A percentile compares a stretch with the other conserved stretches of the same genome.
Conservation (phyloP, 192 early-diverging fungal species). For the Coemansia sp. region DNA sequence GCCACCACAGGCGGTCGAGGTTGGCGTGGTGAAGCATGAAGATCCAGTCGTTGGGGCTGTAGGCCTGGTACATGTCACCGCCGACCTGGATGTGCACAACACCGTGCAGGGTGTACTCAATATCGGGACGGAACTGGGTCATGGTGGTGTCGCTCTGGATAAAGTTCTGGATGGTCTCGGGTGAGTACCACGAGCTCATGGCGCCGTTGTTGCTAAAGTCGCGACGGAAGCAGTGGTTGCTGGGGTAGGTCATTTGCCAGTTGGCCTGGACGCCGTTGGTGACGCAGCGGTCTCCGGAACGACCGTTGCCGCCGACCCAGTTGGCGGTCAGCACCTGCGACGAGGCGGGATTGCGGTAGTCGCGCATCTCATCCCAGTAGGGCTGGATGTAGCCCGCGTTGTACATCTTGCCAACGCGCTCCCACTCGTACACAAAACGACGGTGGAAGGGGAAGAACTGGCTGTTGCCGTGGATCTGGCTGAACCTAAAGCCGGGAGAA, state of each 20-base stretch:
- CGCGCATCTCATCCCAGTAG: conserved; percentile 58
- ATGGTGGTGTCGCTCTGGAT: conserved; percentile 39
- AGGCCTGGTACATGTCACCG: conserved; percentile 53
- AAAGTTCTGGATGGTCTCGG: conserved; percentile 47
- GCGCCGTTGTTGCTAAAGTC: conserved; percentile 51
- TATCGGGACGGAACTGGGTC: conserved; percentile 42
- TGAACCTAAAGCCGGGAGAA: conserved; percentile 26
- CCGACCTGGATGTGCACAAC: conserved; percentile 54
- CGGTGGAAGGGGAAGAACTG: conserved; percentile 61
- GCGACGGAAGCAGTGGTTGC: conserved; percentile 52
- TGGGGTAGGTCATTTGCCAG: conserved; percentile 46
- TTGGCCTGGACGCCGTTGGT: conserved; percentile 39
- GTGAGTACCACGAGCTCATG: conserved; percentile 42
- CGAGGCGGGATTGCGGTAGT: conserved; percentile 40
- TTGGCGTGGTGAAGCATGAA: conserved; percentile 58
- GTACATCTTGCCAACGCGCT: conserved; percentile 41
- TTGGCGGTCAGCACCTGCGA: conserved; percentile 41
- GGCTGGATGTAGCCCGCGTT: conserved; percentile 42
- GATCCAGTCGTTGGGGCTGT: conserved; percentile 56
- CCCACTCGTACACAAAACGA: conserved; percentile 55
- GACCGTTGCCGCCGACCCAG: conserved; percentile 56
- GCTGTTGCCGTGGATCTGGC: conserved; percentile 51
- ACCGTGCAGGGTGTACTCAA: conserved; percentile 54
- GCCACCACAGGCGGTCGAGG: conserved; percentile 55
- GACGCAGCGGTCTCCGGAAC: conserved; percentile 35